Percentiles rank a stretch among this genome's conserved stretches.
phyloP scores from a whole-genome alignment of 2,329 filamentous ascomycete species.

The Penicillium sumatraense region DNA sequence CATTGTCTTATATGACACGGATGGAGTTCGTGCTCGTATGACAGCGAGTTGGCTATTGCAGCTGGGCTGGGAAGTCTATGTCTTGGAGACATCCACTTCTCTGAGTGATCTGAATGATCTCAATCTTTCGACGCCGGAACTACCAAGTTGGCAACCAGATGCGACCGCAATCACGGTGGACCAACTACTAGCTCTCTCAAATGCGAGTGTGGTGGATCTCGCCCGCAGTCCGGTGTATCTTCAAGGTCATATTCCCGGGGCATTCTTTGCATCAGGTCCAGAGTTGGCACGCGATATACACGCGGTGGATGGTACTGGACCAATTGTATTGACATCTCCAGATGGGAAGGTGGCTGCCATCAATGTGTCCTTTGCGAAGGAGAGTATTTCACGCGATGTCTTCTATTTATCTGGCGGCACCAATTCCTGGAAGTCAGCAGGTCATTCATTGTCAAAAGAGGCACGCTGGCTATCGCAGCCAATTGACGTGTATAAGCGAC shows the following conservation, averaged over 20 bases:
- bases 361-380: constrained; percentile 11
- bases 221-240: constrained; percentile 34
- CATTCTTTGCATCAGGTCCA: constrained; percentile 37
- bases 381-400: constrained; percentile 3
- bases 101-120: constrained; percentile 8
- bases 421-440: constrained; percentile 28
- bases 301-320: constrained; percentile 14
- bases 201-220: constrained; percentile 31
- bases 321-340: constrained; percentile 31
- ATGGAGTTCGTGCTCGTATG: constrained; percentile 36
- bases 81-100: constrained; percentile 22
- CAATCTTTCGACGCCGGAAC: background rate
- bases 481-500: constrained; percentile 38
- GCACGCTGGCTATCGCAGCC: constrained; percentile 34
- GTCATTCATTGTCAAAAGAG: constrained; percentile 28
- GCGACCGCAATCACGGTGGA: constrained; percentile 10
- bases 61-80: constrained; percentile 37
- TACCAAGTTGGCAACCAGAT: background rate
- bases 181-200: constrained; percentile 12
- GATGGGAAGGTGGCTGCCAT: constrained; percentile 18
- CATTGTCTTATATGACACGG: constrained; percentile 35
- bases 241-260: constrained; percentile 35
- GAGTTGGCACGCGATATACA: constrained; percentile 34
- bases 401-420: constrained; percentile 33
- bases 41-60: constrained; percentile 36